A percentile compares a stretch with the other conserved stretches of the same genome.
phyloP scores from a whole-genome alignment of 495 filamentous ascomycete genomes.

The Aspergillus nidulans region DNA sequence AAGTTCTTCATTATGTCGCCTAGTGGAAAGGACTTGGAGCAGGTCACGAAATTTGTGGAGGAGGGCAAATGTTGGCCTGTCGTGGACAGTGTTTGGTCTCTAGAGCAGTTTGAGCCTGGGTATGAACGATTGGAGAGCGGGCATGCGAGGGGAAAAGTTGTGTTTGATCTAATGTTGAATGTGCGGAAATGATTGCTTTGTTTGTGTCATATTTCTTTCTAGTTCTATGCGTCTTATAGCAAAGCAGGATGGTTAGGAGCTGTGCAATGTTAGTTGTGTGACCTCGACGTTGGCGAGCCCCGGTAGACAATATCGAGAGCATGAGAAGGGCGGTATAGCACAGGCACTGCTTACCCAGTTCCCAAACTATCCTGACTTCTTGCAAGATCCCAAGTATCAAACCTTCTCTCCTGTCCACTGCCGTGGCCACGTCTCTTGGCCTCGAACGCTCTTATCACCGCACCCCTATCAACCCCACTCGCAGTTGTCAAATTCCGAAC shows the following conservation, averaged over 20 bases:
- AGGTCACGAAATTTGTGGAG: slow-evolving; percentile 42
- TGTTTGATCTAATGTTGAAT: slow-evolving; percentile 29
- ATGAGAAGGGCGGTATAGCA: not conserved
- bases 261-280: not conserved
- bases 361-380: not conserved
- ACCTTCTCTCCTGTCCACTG: not conserved
- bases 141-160: slow-evolving; percentile 38
- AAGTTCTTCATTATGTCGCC: slow-evolving; percentile 46
- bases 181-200: not conserved
- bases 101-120: slow-evolving; percentile 43
- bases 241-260: no score
- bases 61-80: slow-evolving; percentile 31
- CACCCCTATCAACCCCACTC: not conserved
- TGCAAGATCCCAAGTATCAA: slow-evolving; percentile 9
- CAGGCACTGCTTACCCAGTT: not conserved
- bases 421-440: not conserved
- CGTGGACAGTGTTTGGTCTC: slow-evolving; percentile 45
- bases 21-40: slow-evolving; percentile 33
- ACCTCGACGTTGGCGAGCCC: no score
- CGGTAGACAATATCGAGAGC: no score
- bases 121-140: slow-evolving; percentile 41
- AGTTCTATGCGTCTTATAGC: no score
- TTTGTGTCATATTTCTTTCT: not conserved
- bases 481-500: not conserved
- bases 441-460: slow-evolving; percentile 2